phyloP scores from a whole-genome alignment of 805 yeast species.

The Cyberlindnera xishuangbannaensis region DNA sequence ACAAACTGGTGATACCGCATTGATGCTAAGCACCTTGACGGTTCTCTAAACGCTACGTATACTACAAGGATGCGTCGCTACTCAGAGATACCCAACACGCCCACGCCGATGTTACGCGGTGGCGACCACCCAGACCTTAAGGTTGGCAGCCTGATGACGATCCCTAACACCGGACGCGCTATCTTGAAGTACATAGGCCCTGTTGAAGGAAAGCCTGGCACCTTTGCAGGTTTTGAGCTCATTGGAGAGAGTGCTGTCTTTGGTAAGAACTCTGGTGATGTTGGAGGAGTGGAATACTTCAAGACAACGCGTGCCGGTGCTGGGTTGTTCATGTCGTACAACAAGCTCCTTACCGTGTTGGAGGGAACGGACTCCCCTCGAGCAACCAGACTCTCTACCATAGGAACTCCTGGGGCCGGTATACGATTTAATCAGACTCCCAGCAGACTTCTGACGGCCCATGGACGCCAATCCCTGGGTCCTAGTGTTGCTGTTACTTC shows the following conservation, averaged over 20 bases:
- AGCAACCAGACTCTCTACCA: conserved; percentile 3
- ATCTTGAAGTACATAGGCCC: conserved; percentile 65
- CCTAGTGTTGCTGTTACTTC: too few relatives aligned
- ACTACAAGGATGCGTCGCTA: conserved; percentile 25
- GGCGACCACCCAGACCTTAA: conserved; percentile 10
- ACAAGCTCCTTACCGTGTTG: conserved; percentile 26
- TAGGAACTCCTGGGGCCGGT: conserved; percentile 8
- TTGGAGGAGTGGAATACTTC: conserved; percentile 67
- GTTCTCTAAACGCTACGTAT: too few relatives aligned
- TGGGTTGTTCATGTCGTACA: conserved; percentile 70
- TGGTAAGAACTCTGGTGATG: conserved; percentile 87
- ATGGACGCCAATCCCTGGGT: too few relatives aligned
- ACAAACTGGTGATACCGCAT: too few relatives aligned
- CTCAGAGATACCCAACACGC: conserved; percentile 22
- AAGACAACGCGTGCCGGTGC: conserved; percentile 54
- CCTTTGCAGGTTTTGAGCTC: conserved; percentile 84
- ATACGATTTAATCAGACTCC: conserved; percentile 16
- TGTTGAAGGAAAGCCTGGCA: conserved; percentile 66
- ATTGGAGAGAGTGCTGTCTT: conserved; percentile 53
- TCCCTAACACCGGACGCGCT: conserved; percentile 71
- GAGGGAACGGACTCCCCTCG: conserved; percentile 17
- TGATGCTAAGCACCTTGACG: too few relatives aligned
- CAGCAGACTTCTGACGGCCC: conserved; percentile 6
- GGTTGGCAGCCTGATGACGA: conserved; percentile 24
- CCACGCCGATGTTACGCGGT: conserved; percentile 18